Evolutionary conservation across 176 grass and related monocot genomes (phyloP).

Genomic region (Chrysopogon serrulatus): DNA sequence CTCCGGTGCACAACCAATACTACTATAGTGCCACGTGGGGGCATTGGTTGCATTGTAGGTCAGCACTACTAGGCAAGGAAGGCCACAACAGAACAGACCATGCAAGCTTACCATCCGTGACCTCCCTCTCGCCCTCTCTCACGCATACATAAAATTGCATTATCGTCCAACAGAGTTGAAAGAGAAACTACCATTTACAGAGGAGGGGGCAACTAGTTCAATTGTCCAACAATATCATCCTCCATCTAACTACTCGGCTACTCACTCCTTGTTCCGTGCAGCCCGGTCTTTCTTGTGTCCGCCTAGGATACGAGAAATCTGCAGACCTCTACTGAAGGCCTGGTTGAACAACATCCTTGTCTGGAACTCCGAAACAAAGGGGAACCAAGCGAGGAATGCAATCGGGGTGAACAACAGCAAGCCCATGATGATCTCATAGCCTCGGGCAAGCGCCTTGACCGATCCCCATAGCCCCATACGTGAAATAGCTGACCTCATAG

Average conservation of each 20-base stretch:
- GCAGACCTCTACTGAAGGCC: conserved; percentile 90
- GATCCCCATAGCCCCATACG: conserved; percentile 57
- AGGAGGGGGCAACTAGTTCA: not conserved
- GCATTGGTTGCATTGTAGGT: not conserved
- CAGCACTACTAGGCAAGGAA: not conserved
- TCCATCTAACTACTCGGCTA: conserved; percentile 5
- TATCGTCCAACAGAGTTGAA: not conserved
- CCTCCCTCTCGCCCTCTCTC: not conserved
- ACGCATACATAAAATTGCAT: not conserved
- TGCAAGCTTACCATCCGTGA: not conserved
- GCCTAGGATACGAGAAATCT: conserved; percentile 87
- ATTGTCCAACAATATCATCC: not conserved
- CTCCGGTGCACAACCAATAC: not conserved
- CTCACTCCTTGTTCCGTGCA: conserved; percentile 52
- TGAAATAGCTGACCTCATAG: conserved; percentile 38
- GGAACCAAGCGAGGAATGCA: conserved; percentile 87
- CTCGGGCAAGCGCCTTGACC: conserved; percentile 65
- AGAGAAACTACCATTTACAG: not conserved
- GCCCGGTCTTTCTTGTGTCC: conserved; percentile 77
- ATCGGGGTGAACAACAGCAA: conserved; percentile 85
- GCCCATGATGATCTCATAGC: conserved; percentile 90
- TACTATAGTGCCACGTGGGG: not conserved
- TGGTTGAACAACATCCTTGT: conserved; percentile 98
- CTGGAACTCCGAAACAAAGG: conserved; percentile 91
- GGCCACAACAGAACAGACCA: not conserved